Percentiles rank a stretch among this genome's conserved stretches.
Evolutionary conservation across 1,284 basidiomycete genomes (phyloP).

Genomic region (Vanrija sp.): DNA sequence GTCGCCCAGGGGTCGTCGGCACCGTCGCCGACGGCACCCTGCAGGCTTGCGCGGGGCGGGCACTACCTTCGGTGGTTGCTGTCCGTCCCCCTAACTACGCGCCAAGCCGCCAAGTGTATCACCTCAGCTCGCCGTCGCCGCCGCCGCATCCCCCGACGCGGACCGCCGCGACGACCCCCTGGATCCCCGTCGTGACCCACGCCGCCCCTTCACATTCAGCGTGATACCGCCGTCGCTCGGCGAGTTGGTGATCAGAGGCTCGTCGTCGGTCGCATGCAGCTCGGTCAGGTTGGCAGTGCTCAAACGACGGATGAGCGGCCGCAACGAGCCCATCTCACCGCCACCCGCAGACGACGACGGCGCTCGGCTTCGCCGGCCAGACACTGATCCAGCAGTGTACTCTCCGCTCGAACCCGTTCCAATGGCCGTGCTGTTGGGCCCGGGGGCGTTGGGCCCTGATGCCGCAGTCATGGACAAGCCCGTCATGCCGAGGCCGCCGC

Average conservation of each 20-base stretch:
- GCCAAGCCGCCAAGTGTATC: too few relatives aligned
- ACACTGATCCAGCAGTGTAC: conserved; percentile 5
- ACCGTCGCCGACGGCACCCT: too few relatives aligned
- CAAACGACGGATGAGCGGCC: conserved; percentile 27
- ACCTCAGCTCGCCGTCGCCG: background rate
- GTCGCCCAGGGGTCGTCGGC: too few relatives aligned
- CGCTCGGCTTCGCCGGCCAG: conserved; percentile 16
- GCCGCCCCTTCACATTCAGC: background rate
- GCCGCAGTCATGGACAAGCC: conserved; percentile 22
- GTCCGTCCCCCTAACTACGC: too few relatives aligned
- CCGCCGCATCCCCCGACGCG: background rate
- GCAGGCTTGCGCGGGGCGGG: too few relatives aligned
- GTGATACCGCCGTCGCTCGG: conserved; percentile 22
- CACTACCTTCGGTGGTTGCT: too few relatives aligned
- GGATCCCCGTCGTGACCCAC: background rate
- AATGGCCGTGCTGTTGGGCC: background rate
- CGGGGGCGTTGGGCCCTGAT: background rate
- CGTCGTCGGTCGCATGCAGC: conserved; percentile 16
- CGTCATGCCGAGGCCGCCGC: conserved; percentile 35
- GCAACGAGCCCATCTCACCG: conserved; percentile 9
- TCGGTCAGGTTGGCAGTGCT: conserved; percentile 23
- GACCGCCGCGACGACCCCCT: background rate
- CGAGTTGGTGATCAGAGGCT: conserved; percentile 25
- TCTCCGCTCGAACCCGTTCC: conserved; percentile 3
- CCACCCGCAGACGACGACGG: conserved; percentile 6